Base-by-base conservation (phyloP, 345 rosid genomes). In the Citrus sinensis region DNA sequence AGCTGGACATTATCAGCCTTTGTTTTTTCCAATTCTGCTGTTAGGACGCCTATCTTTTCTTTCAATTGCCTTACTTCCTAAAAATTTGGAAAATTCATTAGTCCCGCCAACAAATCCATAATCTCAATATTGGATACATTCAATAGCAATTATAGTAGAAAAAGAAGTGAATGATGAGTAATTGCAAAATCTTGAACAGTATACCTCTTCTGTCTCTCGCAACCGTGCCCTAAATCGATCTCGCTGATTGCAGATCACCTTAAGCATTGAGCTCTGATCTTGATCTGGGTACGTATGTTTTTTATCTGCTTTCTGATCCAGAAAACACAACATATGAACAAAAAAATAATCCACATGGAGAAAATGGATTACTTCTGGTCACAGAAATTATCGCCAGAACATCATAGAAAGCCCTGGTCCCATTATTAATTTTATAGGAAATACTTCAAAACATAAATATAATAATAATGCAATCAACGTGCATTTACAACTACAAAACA, bases 1-100 rank as follows among this genome's bases (percentile, higher is more conserved):
- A 96, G 91, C 87, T 92, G 92, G 76, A 96, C 99, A 67, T 94
- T 94, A 84, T 96, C 99, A 29, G 98, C 98, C 87, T 96, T 96
- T 62, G 98, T 83, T 83, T 90, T 94, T 81, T 96, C 99, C 67
- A 96, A 83, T 80, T 92, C 98, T 37, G 83, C 90, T 13, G 92
- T 88, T 72, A 94, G 88, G 55, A 77, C 75, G 11, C 99, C 91
- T 59, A 90, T 88, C 86, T 87, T 90, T 87, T 96, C 99, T 85
- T 91, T 94, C 83, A 94, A 77, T 82, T 89, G 98, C 85, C 98
- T 91, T 79, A 90, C 85, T 87, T 96, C 99, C 99, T 94, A 74
- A n/a, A 61, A 77, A 10, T 64, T 70, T 68, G 19, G 66, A 72
- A 76, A 58, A 22, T n/a, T 74, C 60, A 79, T 46, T 22, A 8